Conservation (phyloP, 257 asterid species). For the Anisodus tanguticus region DNA sequence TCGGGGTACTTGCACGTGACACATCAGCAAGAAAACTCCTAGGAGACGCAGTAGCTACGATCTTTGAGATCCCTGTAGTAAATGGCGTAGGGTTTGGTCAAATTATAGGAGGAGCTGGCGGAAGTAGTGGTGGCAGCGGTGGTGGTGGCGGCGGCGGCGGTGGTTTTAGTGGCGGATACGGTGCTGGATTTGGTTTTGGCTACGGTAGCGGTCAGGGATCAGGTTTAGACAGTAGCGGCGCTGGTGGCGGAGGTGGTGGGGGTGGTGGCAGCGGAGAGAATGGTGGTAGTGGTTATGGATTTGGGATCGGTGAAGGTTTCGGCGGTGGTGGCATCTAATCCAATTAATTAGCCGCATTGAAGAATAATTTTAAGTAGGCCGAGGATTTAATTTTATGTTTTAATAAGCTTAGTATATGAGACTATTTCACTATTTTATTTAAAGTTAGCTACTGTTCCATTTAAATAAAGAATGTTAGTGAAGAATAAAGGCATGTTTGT, state of each 20-base stretch:
- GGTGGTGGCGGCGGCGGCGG: not conserved
- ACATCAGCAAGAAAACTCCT: constrained; percentile 7
- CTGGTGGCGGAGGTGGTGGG: not conserved
- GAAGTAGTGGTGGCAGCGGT: not conserved
- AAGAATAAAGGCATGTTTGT: not conserved
- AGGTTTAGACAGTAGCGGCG: not conserved
- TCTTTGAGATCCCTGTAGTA: constrained; percentile 14
- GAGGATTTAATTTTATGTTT: not conserved
- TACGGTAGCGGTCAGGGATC: constrained; percentile 14
- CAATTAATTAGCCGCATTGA: not conserved
- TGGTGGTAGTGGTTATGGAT: constrained; percentile 33
- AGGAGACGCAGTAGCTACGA: constrained; percentile 22
- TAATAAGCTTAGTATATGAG: not conserved
- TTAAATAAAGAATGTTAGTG: no score
- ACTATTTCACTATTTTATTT: no score
- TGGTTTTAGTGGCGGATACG: constrained; percentile 12
- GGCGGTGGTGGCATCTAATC: constrained; percentile 28
- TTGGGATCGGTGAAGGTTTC: constrained; percentile 28
- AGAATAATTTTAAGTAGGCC: not conserved
- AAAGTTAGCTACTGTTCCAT: not conserved
- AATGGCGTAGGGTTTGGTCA: constrained; percentile 18
- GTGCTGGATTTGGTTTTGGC: constrained; percentile 22
- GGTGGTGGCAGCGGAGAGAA: not conserved
- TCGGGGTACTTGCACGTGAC: constrained; percentile 2
- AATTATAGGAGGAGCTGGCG: constrained; percentile 25